phyloP scores from a whole-genome alignment of 768 basidiomycete genomes.

The Tricholoma flavovirens region DNA sequence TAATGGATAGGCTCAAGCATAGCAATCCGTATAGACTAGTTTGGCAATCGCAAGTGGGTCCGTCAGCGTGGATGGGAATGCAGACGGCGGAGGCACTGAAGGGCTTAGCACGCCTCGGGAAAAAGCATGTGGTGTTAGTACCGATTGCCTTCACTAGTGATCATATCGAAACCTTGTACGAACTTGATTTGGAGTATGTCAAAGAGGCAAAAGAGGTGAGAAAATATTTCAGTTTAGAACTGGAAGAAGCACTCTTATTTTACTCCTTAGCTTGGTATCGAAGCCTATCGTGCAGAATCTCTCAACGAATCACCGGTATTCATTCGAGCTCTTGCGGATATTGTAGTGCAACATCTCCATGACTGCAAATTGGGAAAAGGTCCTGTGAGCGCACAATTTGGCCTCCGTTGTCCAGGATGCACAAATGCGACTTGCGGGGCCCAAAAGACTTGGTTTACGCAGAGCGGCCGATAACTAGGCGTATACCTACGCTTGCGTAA shows the following conservation, averaged over 20 bases:
- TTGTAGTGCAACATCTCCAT: slow-evolving; percentile 73
- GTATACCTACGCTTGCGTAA: not conserved
- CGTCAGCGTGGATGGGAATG: slow-evolving; percentile 97
- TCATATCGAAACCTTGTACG: slow-evolving; percentile 97
- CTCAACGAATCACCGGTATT: slow-evolving; percentile 96
- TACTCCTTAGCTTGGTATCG: slow-evolving; percentile 72
- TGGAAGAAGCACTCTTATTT: slow-evolving; percentile 3
- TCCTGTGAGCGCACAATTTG: slow-evolving; percentile 72
- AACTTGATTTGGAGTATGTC: slow-evolving; percentile 90
- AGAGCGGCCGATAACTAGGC: slow-evolving; percentile 50
- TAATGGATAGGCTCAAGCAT: slow-evolving; percentile 81
- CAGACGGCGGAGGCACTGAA: slow-evolving; percentile 91
- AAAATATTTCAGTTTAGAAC: slow-evolving; percentile 9
- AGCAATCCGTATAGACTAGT: slow-evolving; percentile 88
- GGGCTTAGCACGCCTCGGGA: slow-evolving; percentile 71
- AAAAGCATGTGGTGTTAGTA: slow-evolving; percentile 74
- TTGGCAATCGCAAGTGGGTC: slow-evolving; percentile 98
- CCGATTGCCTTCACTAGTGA: slow-evolving; percentile 99
- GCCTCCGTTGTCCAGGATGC: slow-evolving; percentile 91
- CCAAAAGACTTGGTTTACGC: slow-evolving; percentile 87
- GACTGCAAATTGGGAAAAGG: slow-evolving; percentile 54
- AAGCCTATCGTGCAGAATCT: slow-evolving; percentile 83
- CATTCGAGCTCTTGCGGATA: slow-evolving; percentile 90
- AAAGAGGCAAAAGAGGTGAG: slow-evolving; percentile 87
- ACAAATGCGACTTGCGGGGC: slow-evolving; percentile 81